Evolutionary conservation across 2,329 filamentous ascomycete species (phyloP), one percentile per base, ranked within the genome.

Genomic region (Bipolaris zeicola): DNA sequence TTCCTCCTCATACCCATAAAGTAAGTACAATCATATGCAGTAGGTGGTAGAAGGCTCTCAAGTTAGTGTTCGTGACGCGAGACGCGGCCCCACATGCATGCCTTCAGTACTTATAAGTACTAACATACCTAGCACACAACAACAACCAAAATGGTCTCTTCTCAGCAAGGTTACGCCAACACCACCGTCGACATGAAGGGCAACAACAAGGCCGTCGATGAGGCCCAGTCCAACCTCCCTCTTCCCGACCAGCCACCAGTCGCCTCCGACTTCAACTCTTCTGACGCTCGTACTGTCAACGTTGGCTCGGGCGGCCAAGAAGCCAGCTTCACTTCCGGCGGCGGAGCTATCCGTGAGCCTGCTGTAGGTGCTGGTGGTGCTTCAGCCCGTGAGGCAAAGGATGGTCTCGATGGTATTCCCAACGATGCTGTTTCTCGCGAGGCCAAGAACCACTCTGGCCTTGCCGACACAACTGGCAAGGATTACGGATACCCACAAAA

Each of bases 191-290:
- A 67, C 61, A 69, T 71, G 66, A 60, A 70, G 49, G 68, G 65
- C 52, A 68, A 72, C 48, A 26, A 60, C 24, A 43, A 88, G 52
- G 80, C 89, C 76, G 89, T 93, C 71, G 84, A 87, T 50, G 78
- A 89, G 75, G 82, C 82, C 69, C 83, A 88, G 78, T 78, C 87
- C 75, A 91, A 92, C 77, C 87, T 96, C 31, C 89, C 90, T 49
- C 85, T 93, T 48, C 91, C 91, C 16, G 90, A 94, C 2, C 82
- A 93, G 64, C 91, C 91, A 20, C 89, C 90, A 1, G 79, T 78
- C n/a, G 79, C 86, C n/a, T 89, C 89, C 5, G 90, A 95, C 81
- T 92, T 87, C 83, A 87, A 93, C 74, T 91, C 88, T 0, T 81
- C 84, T 48, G 89, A 94, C 68, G 82, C 82, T 31, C 79, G 84